Evolutionary conservation across 2,329 filamentous ascomycete genomes (phyloP), one percentile per base, ranked within the genome.

Genomic region (Neopestalotiopsis sp.): DNA sequence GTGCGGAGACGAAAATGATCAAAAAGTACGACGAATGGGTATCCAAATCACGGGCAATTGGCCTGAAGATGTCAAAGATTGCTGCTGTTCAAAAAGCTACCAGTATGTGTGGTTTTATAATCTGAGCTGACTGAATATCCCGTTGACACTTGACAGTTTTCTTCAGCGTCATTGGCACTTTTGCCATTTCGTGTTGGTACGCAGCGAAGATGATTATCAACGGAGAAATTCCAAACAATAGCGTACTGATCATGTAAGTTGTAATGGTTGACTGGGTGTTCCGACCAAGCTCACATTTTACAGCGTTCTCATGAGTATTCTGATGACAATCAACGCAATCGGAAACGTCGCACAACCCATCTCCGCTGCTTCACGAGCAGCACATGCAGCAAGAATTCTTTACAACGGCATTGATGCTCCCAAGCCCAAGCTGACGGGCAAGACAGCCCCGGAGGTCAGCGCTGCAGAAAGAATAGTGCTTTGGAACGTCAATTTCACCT

Each of bases 401-500:
- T 88, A 88, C 70, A 83, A 83, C 64, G 84, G 88, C 40, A 86
- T 86, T 56, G 84, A 86, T 67, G 84, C 84, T 0, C 84, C 84
- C 1, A 80, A 78, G 66, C 82, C 83, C 7, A 73, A 75, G 0
- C 75, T 74, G 0, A 81, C 79, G 17, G 83, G 82, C 2, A 73
- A 87, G 9, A 84, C 78, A 66, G 80, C 81, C 1, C 85, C 85
- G 0, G 82, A 87, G 20, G 83, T 85, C 9, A 84, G 83, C 6
- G 82, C 83, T 1, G 77, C 78, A 4, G 81, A 81, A 13, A 85
- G 91, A 59, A 90, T 93, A 60, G 81, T 85, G 4, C 86, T 94
- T 20, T 81, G 88, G 34, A 83, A 89, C 52, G 86, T 95, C 17
- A 88, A 85, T 14, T 94, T 95, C 74, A 88, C 91, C 1, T 95